Evolutionary conservation across 257 asterid species (phyloP).

Genomic region (Solanum arcanum): DNA sequence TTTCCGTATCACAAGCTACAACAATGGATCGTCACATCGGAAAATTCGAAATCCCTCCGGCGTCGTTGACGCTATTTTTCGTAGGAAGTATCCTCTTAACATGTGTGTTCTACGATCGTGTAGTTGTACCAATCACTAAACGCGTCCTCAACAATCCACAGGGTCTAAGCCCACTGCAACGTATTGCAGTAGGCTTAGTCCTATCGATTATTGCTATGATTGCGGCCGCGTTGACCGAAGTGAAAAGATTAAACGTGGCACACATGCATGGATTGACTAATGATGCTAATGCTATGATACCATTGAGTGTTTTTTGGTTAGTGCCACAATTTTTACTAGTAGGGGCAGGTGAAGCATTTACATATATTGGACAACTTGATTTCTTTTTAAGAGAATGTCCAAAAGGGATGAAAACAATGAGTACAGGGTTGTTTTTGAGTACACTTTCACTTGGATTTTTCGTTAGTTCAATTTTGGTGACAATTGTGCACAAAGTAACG

Average conservation of each 20-base stretch:
- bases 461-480: constrained; percentile 56
- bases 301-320: constrained; percentile 56
- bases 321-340: constrained; percentile 62
- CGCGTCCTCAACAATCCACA: constrained; percentile 31
- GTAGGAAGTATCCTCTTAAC: constrained; percentile 57
- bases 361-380: constrained; percentile 82
- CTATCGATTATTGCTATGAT: constrained; percentile 46
- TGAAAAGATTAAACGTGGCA: constrained; percentile 34
- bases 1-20: constrained; percentile 78
- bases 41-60: constrained; percentile 55
- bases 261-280: constrained; percentile 18
- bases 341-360: constrained; percentile 85
- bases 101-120: constrained; percentile 46
- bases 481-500: constrained; percentile 50
- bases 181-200: constrained; percentile 46
- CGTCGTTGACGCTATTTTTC: constrained; percentile 61
- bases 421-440: constrained; percentile 73
- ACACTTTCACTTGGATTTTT: constrained; percentile 69
- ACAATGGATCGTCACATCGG: constrained; percentile 60
- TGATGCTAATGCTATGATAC: constrained; percentile 2
- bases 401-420: constrained; percentile 83
- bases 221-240: constrained; percentile 46
- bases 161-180: constrained; percentile 62
- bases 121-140: constrained; percentile 30
- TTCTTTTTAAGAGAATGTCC: constrained; percentile 79